Evolutionary conservation across 1,284 basidiomycete genomes (phyloP), one percentile per base, ranked within the genome.

Genomic region (Boletus sp.): DNA sequence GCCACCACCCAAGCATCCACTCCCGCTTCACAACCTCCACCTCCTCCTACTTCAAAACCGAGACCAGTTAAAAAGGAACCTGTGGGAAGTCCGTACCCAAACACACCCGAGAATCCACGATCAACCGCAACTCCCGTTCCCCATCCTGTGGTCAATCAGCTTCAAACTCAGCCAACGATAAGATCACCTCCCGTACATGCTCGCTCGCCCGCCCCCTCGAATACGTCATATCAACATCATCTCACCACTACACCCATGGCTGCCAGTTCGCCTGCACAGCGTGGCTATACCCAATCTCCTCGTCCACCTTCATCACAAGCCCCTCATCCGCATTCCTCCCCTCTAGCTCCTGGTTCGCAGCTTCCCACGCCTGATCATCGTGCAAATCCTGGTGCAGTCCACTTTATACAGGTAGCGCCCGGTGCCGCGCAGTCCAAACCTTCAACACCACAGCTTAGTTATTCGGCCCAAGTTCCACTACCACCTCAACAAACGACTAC

Each of bases 271-370:
- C 62, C 62, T 39, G 63, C 65, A 20, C 62, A 62, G 35, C 64
- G 66, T 33, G 61, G 61, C n/a, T 65, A 68, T 53, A 65, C 62
- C 32, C 62, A 67, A 42, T 68, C 62, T 20, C 62, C 62, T 35
- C 66, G 66, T 27, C 65, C 65, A 25, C 56, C 62, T 12, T 67
- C 63, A 30, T 63, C 62, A 4, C 62, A 65, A 52, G 41, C 65
- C n/a, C 55, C 50, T 19, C 65, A 55, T 38, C 46, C 54, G n/a
- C 62, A 59, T 38, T 68, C 62, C 23, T 65, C 63, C 8, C 63
- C 63, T 39, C 65, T 57, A 3, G 55, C 48, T 3, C 20, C 57
- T 2, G 65, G 66, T 41, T 63, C 60, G 9, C 63, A 67, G 20
- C 60, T 66, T 41, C 62, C 66, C 6, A 42, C 50, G 13, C 34